Conservation (phyloP, 2,329 filamentous ascomycete species). For the Fusarium subtropicale region DNA sequence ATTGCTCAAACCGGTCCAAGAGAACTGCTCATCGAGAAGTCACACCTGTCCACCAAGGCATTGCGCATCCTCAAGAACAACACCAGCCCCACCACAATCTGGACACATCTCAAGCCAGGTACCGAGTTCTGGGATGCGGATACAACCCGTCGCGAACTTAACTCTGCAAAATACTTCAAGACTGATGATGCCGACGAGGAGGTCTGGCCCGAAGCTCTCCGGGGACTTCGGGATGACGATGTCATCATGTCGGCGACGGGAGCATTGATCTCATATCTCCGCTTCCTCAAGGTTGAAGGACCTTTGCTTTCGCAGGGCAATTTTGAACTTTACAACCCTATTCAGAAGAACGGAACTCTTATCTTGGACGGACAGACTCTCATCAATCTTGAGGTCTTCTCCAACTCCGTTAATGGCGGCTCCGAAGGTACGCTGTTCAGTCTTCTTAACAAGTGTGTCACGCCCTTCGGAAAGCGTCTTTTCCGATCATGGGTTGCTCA, state of each 20-base stretch:
- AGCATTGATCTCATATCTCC: slow-evolving; percentile 87
- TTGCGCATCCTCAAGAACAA: slow-evolving; percentile 96
- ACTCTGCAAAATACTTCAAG: slow-evolving; percentile 82
- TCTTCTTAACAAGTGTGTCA: slow-evolving; percentile 93
- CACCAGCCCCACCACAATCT: slow-evolving; percentile 90
- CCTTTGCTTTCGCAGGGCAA: slow-evolving; percentile 90
- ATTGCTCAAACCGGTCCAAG: slow-evolving; percentile 91
- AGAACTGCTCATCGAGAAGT: slow-evolving; percentile 91
- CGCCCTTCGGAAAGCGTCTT: slow-evolving; percentile 95
- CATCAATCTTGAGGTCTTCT: slow-evolving; percentile 97
- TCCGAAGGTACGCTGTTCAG: slow-evolving; percentile 88
- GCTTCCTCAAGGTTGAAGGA: slow-evolving; percentile 86
- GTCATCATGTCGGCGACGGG: slow-evolving; percentile 91
- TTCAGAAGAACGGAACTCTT: slow-evolving; percentile 87
- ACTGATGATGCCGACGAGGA: slow-evolving; percentile 67
- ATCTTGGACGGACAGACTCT: slow-evolving; percentile 95
- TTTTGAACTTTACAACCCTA: slow-evolving; percentile 92
- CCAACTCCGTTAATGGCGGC: slow-evolving; percentile 90
- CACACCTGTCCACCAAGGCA: slow-evolving; percentile 85
- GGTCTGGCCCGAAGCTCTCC: slow-evolving; percentile 80
- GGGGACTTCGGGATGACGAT: slow-evolving; percentile 80
- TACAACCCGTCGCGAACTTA: slow-evolving; percentile 82
- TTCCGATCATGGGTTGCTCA: slow-evolving; percentile 98
- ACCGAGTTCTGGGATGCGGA: slow-evolving; percentile 94
- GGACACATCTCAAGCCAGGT: slow-evolving; percentile 89